Evolutionary conservation across 495 filamentous ascomycete genomes (phyloP).

Genomic region (Hyaloscypha variabilis): DNA sequence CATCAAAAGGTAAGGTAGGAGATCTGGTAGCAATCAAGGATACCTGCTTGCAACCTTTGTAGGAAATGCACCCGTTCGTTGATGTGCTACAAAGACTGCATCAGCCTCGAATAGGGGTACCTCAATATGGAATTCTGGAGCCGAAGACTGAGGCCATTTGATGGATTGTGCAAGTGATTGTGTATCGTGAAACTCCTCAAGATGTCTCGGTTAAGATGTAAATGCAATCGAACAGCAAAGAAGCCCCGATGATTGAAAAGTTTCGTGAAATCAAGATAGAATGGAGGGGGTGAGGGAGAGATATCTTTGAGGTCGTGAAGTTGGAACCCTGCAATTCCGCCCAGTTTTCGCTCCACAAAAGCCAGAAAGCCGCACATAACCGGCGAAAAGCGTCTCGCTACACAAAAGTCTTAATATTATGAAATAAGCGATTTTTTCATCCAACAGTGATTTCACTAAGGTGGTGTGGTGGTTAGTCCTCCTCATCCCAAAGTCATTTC

Average conservation of each 20-base stretch:
- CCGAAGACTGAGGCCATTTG: too few species aligned
- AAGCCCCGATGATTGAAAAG: too few species aligned
- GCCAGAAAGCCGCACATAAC: background rate
- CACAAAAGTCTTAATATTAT: background rate
- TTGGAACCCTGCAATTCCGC: too few species aligned
- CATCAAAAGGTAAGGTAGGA: background rate
- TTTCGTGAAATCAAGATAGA: too few species aligned
- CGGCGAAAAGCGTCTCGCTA: background rate
- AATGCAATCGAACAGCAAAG: too few species aligned
- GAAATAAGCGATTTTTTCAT: slow-evolving; percentile 12
- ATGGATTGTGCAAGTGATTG: too few species aligned
- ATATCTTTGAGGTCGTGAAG: too few species aligned
- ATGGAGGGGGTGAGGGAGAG: too few species aligned
- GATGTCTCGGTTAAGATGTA: too few species aligned
- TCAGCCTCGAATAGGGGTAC: background rate
- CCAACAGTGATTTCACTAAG: slow-evolving; percentile 11
- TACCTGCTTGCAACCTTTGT: background rate
- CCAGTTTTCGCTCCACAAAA: background rate
- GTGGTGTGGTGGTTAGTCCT: slow-evolving; percentile 31
- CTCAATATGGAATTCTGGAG: background rate
- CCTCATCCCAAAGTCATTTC: background rate
- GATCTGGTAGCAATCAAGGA: background rate
- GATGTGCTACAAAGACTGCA: background rate
- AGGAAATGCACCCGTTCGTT: background rate
- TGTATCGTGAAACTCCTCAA: too few species aligned